Conservation (phyloP, 495 filamentous ascomycete genomes). For the Podospora pseudocomata region DNA sequence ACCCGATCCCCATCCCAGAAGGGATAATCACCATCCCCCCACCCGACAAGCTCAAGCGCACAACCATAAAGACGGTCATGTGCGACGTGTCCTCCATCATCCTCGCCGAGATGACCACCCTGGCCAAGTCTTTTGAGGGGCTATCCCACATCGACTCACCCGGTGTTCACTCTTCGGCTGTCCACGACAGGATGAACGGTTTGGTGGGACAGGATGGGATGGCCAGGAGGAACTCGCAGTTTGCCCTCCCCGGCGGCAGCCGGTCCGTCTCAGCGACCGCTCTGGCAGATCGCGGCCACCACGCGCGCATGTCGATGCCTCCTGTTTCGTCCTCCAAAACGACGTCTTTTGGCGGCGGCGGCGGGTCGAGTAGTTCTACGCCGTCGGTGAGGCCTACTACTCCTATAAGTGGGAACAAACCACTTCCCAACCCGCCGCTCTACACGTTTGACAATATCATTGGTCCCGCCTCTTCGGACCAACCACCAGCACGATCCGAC, state of each 20-base stretch:
- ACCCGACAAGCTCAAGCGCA: constrained; percentile 63
- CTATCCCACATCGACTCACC: constrained; percentile 79
- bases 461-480: constrained; percentile 39
- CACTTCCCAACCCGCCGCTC: constrained; percentile 51
- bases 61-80: constrained; percentile 93
- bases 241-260: constrained; percentile 36
- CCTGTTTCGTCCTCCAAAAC: constrained; percentile 38
- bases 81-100: constrained; percentile 84
- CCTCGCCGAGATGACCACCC: constrained; percentile 79
- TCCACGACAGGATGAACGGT: constrained; percentile 29
- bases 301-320: constrained; percentile 77
- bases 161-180: constrained; percentile 37
- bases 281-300: constrained; percentile 43
- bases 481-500: constrained; percentile 30
- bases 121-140: constrained; percentile 80
- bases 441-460: constrained; percentile 71
- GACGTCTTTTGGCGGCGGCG: constrained; percentile 21
- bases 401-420: constrained; percentile 44
- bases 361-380: constrained; percentile 42
- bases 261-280: constrained; percentile 50
- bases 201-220: constrained; percentile 37
- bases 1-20: constrained; percentile 50
- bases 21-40: constrained; percentile 72
- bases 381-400: constrained; percentile 49
- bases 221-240: constrained; percentile 55